Conservation (phyloP, 257 asterid genomes). For the Przewalskia tangutica region DNA sequence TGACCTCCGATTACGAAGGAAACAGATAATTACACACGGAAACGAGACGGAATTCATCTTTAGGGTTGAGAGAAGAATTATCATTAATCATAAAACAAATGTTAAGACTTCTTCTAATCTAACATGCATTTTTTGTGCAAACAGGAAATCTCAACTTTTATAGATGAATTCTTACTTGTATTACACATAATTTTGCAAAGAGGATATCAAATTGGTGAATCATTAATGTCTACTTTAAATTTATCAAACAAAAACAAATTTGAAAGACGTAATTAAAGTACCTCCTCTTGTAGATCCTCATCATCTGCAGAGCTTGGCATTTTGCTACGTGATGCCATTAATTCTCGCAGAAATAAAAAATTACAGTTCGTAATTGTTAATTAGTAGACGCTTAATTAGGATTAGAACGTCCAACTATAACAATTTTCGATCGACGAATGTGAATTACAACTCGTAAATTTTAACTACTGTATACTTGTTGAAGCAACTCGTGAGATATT, state of each 20-base stretch:
- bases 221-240: background rate
- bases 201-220: background rate
- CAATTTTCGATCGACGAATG: background rate
- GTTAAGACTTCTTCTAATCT: too few species aligned
- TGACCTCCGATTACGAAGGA: background rate
- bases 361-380: background rate
- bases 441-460: background rate
- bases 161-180: background rate
- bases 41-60: background rate
- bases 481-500: background rate
- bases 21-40: background rate
- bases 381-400: background rate
- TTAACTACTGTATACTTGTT: background rate
- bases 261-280: background rate
- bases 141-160: background rate
- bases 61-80: too few species aligned
- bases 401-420: background rate
- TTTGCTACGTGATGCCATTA: slow-evolving; percentile 10
- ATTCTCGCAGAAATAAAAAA: background rate
- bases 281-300: slow-evolving; percentile 8
- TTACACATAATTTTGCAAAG: background rate
- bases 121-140: too few species aligned
- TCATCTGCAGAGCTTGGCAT: background rate
- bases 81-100: too few species aligned
- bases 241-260: background rate